Conservation (phyloP, 345 rosid genomes). For the Eucalyptus erythrocorys region DNA sequence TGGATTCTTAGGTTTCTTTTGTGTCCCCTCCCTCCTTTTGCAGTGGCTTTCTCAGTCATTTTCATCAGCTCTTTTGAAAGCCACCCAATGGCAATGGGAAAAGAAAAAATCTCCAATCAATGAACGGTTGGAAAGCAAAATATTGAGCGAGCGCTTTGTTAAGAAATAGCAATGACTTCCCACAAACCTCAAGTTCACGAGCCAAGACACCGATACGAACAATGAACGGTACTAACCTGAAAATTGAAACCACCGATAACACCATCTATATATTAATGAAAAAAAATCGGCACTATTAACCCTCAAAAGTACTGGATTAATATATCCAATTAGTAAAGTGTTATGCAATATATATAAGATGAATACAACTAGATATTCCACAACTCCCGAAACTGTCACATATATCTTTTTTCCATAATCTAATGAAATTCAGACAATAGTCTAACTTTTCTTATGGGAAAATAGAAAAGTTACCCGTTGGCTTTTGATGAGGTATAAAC, state of each 20-base stretch:
- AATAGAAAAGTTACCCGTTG: neutral
- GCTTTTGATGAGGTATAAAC: neutral
- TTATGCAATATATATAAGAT: neutral
- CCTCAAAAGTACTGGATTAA: neutral
- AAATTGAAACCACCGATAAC: constrained; percentile 91
- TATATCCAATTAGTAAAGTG: neutral
- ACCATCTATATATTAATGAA: constrained; percentile 27
- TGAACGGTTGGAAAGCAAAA: neutral
- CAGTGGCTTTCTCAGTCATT: neutral
- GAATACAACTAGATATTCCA: neutral
- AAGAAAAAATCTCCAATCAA: neutral
- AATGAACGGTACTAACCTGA: constrained; percentile 32
- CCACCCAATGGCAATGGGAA: neutral
- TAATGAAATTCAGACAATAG: neutral
- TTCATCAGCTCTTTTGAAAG: neutral
- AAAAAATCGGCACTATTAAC: neutral
- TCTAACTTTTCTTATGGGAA: neutral
- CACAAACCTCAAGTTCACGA: neutral
- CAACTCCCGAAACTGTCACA: neutral
- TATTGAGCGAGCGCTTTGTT: neutral
- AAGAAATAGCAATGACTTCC: neutral
- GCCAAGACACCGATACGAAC: neutral
- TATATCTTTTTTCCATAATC: neutral
- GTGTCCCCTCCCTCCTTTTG: neutral
- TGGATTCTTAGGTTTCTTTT: neutral